Evolutionary conservation across 208 protist genomes (phyloP).

Genomic region (Crithidia sp.): DNA sequence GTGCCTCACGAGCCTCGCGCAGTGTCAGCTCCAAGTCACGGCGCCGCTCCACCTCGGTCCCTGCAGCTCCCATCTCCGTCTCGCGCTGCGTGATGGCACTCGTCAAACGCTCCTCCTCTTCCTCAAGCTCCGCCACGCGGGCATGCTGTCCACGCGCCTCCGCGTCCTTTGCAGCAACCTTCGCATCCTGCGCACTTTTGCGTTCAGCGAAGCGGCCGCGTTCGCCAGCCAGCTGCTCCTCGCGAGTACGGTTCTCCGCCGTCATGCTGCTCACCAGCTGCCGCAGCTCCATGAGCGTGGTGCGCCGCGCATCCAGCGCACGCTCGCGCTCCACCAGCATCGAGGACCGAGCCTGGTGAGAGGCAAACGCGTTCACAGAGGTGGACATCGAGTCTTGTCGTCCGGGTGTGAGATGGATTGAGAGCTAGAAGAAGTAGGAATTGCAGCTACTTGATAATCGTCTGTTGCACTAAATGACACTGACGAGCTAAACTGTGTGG

Average conservation of each 20-base stretch:
- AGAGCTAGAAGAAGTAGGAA: too few relatives aligned
- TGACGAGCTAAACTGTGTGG: too few relatives aligned
- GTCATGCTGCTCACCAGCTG: conserved; percentile 52
- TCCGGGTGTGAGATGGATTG: too few relatives aligned
- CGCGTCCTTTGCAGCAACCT: conserved; percentile 63
- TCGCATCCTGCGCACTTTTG: conserved; percentile 74
- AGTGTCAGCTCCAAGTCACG: conserved; percentile 46
- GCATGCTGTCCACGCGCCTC: conserved; percentile 58
- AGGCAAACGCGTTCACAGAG: conserved; percentile 53
- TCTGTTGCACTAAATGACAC: too few relatives aligned
- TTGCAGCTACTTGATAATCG: too few relatives aligned
- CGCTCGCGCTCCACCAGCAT: conserved; percentile 73
- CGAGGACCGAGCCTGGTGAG: conserved; percentile 70
- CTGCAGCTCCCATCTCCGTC: conserved; percentile 42
- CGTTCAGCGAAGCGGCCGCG: conserved; percentile 47
- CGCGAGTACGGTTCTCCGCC: conserved; percentile 47
- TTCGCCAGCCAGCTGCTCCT: conserved; percentile 67
- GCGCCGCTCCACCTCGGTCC: conserved; percentile 53
- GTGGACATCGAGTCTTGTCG: background rate
- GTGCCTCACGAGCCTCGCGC: conserved; percentile 40
- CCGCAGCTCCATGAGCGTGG: conserved; percentile 63
- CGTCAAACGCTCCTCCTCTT: conserved; percentile 65
- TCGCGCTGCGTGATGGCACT: conserved; percentile 41
- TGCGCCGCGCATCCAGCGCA: conserved; percentile 61
- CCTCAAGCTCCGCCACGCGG: conserved; percentile 48